A percentile compares a stretch with the other conserved stretches of the same genome.
phyloP scores from a whole-genome alignment of 2,329 filamentous ascomycete species.

The Daldinia sp. region DNA sequence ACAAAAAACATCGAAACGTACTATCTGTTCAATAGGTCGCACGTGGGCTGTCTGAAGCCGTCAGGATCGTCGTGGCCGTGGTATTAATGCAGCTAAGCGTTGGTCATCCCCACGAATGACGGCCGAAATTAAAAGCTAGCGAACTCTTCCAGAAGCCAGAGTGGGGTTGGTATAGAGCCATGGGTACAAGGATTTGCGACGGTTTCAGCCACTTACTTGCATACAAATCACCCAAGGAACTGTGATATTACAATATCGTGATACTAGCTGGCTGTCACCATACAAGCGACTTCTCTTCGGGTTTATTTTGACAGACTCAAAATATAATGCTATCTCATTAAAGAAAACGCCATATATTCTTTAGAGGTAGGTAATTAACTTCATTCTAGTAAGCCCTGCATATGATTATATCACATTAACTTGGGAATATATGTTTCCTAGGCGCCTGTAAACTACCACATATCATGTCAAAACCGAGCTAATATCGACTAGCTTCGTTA shows the following conservation, averaged over 20 bases:
- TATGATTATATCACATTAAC: too few species aligned
- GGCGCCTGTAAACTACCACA: too few species aligned
- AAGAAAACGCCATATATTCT: too few species aligned
- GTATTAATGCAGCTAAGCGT: slow-evolving; percentile 28
- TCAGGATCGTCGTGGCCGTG: slow-evolving; percentile 28
- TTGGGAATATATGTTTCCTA: too few species aligned
- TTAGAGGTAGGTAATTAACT: too few species aligned
- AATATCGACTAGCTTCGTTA: not conserved
- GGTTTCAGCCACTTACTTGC: slow-evolving; percentile 27
- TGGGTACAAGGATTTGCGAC: slow-evolving; percentile 18
- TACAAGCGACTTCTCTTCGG: too few species aligned
- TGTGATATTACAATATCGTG: too few species aligned
- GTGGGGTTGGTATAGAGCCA: slow-evolving; percentile 5
- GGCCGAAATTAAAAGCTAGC: slow-evolving; percentile 35
- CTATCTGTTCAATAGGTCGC: slow-evolving; percentile 20
- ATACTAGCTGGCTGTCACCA: too few species aligned
- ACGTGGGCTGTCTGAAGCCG: slow-evolving; percentile 34
- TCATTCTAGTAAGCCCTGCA: too few species aligned
- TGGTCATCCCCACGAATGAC: slow-evolving; percentile 30
- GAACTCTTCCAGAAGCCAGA: slow-evolving; percentile 40
- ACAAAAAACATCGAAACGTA: slow-evolving; percentile 22
- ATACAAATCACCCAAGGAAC: not conserved
- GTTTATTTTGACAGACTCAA: too few species aligned
- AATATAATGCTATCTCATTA: too few species aligned
- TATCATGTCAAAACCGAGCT: too few species aligned